Percentiles rank a stretch among this genome's conserved stretches.
Evolutionary conservation across 2,329 filamentous ascomycete species (phyloP).

Genomic region (Hyphodiscus sp.): DNA sequence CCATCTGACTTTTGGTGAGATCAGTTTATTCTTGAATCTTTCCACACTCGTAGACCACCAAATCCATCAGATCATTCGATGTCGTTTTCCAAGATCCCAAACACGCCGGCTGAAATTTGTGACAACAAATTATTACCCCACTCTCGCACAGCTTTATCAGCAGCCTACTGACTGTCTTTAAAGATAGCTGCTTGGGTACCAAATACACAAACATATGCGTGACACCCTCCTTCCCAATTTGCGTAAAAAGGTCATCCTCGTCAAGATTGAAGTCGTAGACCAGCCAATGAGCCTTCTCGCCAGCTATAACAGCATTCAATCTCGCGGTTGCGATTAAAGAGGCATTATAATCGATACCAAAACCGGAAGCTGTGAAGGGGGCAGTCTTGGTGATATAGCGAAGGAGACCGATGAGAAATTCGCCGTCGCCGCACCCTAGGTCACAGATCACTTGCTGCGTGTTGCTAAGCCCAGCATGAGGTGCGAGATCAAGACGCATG

Average conservation of each 20-base stretch:
- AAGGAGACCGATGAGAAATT: constrained; percentile 20
- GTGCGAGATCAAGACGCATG: constrained; percentile 13
- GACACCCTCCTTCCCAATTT: constrained; percentile 7
- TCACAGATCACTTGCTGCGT: constrained; percentile 15
- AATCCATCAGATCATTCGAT: too few relatives aligned
- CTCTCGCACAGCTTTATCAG: too few relatives aligned
- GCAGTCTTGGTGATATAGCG: constrained; percentile 8
- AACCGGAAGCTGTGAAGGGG: constrained; percentile 5
- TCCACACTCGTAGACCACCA: too few relatives aligned
- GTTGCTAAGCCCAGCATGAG: constrained; percentile 1
- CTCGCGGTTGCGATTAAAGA: constrained; percentile 16
- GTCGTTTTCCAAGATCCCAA: too few relatives aligned
- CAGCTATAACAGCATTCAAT: constrained; percentile 5
- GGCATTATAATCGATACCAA: constrained; percentile 20
- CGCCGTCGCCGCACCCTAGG: constrained; percentile 20
- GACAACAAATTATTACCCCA: too few relatives aligned
- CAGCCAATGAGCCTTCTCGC: constrained; percentile 12
- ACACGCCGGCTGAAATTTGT: too few relatives aligned
- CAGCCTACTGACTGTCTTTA: too few relatives aligned
- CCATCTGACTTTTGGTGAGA: too few relatives aligned
- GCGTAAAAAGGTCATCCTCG: constrained; percentile 14
- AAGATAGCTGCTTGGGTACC: constrained; percentile 12
- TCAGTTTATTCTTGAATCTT: too few relatives aligned
- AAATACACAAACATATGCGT: constrained; percentile 22
- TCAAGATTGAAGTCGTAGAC: constrained; percentile 22